phyloP scores from a whole-genome alignment of 2,329 filamentous ascomycete genomes.

The Lasiodiplodia sp. region DNA sequence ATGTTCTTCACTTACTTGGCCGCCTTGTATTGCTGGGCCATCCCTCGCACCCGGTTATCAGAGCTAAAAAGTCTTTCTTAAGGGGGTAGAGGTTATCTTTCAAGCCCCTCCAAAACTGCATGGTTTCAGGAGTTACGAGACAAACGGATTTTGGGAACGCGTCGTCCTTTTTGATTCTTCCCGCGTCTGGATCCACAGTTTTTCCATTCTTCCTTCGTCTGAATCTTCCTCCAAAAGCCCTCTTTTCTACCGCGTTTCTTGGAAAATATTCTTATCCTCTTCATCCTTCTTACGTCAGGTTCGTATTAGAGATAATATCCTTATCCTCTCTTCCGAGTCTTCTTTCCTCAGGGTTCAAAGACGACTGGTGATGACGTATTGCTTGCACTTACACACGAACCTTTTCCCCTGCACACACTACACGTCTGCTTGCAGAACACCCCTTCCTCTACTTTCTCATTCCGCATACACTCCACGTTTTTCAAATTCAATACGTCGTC shows the following conservation, averaged over 20 bases:
- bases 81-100: not conserved
- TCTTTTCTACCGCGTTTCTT: not conserved
- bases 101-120: slow-evolving; percentile 3
- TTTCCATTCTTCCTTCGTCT: not conserved
- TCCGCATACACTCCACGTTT: not conserved
- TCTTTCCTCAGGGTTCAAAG: not conserved
- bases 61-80: slow-evolving; percentile 1
- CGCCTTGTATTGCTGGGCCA: not conserved
- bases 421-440: not conserved
- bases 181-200: not conserved
- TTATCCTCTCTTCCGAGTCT: slow-evolving; percentile 7
- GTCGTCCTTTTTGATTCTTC: not conserved
- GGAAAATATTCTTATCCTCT: not conserved
- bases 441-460: not conserved
- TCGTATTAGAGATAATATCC: slow-evolving; percentile 21
- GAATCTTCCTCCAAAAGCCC: not conserved
- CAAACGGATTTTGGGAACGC: not conserved
- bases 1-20: slow-evolving; percentile 9
- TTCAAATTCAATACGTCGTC: not conserved
- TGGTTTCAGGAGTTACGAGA: slow-evolving; percentile 11
- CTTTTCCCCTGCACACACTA: too few relatives aligned
- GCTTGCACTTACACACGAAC: not conserved
- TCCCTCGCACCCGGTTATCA: not conserved
- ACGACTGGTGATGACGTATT: slow-evolving; percentile 21
- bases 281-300: not conserved